Evolutionary conservation across 805 yeast species (phyloP).

Genomic region (Priceomyces medius): DNA sequence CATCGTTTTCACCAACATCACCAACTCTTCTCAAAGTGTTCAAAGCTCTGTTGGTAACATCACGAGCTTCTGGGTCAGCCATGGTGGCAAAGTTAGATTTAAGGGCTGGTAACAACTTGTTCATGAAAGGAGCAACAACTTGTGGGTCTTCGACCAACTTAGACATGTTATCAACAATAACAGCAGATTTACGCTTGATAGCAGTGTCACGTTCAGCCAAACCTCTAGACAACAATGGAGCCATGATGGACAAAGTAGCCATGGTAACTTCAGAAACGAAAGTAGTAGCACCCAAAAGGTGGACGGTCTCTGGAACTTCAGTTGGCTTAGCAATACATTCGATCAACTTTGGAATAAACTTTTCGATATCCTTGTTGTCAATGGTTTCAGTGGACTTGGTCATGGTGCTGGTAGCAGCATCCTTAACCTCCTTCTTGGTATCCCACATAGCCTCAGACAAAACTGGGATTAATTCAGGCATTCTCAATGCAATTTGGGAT

Average conservation of each 20-base stretch:
- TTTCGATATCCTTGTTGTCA: slow-evolving; percentile 99
- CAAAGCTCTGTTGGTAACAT: slow-evolving; percentile 94
- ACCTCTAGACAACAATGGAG: slow-evolving; percentile 98
- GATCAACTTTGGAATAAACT: slow-evolving; percentile 97
- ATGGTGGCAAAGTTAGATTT: slow-evolving; percentile 91
- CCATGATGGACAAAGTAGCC: slow-evolving; percentile 99
- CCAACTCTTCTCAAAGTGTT: slow-evolving; percentile 98
- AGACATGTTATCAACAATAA: slow-evolving; percentile 99
- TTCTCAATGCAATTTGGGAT: slow-evolving; percentile 94
- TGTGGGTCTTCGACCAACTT: slow-evolving; percentile 99
- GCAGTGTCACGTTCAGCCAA: slow-evolving; percentile 99
- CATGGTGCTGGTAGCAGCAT: slow-evolving; percentile 93
- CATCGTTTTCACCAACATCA: slow-evolving; percentile 87
- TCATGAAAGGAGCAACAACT: slow-evolving; percentile 99
- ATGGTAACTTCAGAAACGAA: slow-evolving; percentile 99
- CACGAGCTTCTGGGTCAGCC: slow-evolving; percentile 99
- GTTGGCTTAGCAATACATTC: slow-evolving; percentile 95
- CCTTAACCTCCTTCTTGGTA: slow-evolving; percentile 97
- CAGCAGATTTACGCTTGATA: slow-evolving; percentile 99
- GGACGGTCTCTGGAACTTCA: slow-evolving; percentile 98
- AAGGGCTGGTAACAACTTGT: slow-evolving; percentile 92
- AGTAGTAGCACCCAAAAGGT: slow-evolving; percentile 98
- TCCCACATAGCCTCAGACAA: slow-evolving; percentile 99
- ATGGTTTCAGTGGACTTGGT: slow-evolving; percentile 95
- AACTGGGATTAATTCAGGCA: slow-evolving; percentile 99